Percentiles rank a stretch among this genome's conserved stretches.
Evolutionary conservation across 148 eudicot species (phyloP).

Genomic region (Cornus florida): DNA sequence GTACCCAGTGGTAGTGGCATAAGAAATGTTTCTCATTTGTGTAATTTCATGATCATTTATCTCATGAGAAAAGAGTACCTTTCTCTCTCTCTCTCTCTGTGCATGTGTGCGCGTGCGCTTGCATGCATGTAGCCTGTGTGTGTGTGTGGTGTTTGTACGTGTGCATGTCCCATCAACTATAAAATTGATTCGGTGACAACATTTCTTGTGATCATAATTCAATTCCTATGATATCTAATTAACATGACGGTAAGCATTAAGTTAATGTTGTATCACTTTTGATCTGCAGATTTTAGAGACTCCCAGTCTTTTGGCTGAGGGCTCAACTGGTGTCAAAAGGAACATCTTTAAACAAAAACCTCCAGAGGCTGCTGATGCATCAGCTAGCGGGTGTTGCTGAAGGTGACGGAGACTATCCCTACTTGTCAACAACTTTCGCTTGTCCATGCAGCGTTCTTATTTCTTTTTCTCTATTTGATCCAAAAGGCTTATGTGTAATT

Average conservation of each 20-base stretch:
- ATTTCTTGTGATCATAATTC: background rate
- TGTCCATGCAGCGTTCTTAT: background rate
- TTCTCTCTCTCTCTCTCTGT: background rate
- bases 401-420: background rate
- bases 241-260: background rate
- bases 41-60: no score
- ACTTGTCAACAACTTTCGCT: background rate
- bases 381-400: constrained; percentile 80
- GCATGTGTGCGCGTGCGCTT: no score
- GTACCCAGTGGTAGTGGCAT: no score
- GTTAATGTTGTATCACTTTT: background rate
- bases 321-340: constrained; percentile 52
- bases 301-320: constrained; percentile 82
- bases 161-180: no score
- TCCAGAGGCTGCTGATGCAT: constrained; percentile 48
- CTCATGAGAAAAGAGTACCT: no score
- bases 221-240: background rate
- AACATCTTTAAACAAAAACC: constrained; percentile 76
- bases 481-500: background rate
- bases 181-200: no score
- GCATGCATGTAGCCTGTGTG: no score
- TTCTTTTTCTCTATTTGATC: background rate
- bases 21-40: no score
- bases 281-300: constrained; percentile 77
- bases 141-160: no score